Evolutionary conservation across 192 early-diverging fungal genomes (phyloP).

Genomic region (Paraglomus brasilianum): DNA sequence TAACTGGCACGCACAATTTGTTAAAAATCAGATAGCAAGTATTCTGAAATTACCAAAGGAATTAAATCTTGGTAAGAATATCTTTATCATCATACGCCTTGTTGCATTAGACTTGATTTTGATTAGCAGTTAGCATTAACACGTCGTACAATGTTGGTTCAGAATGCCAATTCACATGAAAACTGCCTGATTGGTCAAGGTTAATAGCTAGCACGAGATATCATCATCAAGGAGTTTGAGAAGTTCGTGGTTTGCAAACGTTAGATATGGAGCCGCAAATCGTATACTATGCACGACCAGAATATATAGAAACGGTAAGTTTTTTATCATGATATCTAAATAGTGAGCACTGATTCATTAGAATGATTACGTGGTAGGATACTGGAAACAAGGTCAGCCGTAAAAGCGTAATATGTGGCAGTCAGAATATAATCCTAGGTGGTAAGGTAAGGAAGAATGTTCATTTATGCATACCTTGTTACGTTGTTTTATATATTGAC

Average conservation of each 20-base stretch:
- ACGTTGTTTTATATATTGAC: neutral
- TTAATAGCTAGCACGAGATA: too few relatives aligned
- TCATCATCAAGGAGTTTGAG: too few relatives aligned
- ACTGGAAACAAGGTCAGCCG: conserved; percentile 96
- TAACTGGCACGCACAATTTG: too few relatives aligned
- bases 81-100: too few relatives aligned
- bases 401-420: conserved; percentile 89
- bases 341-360: neutral
- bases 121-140: too few relatives aligned
- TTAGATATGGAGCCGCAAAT: conserved; percentile 67
- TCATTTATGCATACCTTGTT: neutral
- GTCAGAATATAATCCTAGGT: conserved; percentile 94
- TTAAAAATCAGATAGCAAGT: too few relatives aligned
- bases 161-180: too few relatives aligned
- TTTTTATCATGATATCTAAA: neutral
- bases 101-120: too few relatives aligned
- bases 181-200: too few relatives aligned
- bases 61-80: too few relatives aligned
- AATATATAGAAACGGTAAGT: conserved; percentile 93
- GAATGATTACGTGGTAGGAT: conserved; percentile 53
- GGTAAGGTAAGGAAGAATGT: conserved; percentile 69
- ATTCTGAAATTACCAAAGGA: too few relatives aligned
- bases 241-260: neutral
- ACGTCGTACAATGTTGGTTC: too few relatives aligned
- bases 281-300: conserved; percentile 71